Conservation (phyloP, 2,329 filamentous ascomycete genomes). For the Colletotrichum sp. region DNA sequence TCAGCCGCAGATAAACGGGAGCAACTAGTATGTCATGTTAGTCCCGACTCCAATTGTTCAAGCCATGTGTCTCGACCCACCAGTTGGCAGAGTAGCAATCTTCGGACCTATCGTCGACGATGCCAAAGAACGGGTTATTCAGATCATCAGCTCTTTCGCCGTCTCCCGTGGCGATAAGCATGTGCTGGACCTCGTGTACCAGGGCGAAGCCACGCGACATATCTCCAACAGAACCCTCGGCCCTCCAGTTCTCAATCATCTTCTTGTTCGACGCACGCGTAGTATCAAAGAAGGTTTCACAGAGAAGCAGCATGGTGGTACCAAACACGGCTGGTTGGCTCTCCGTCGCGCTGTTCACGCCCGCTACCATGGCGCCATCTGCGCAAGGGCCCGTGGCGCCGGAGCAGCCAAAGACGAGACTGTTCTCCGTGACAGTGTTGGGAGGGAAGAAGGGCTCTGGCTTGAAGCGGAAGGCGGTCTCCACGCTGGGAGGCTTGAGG, state of each 20-base stretch:
- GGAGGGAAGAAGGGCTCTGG: neutral
- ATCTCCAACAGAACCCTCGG: neutral
- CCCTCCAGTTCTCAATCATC: neutral
- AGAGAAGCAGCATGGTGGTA: neutral
- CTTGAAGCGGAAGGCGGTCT: neutral
- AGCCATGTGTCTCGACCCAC: too few species aligned
- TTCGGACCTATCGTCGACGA: neutral
- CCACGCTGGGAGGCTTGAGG: neutral
- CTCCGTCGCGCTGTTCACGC: neutral
- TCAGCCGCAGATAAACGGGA: neutral
- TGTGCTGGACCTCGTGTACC: neutral
- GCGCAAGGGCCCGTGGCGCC: neutral
- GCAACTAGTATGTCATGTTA: accelerated
- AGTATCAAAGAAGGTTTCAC: neutral
- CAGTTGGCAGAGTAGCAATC: neutral
- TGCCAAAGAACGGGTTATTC: neutral
- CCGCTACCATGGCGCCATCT: neutral
- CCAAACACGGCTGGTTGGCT: neutral
- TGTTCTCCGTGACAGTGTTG: neutral
- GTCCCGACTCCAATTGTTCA: too few species aligned
- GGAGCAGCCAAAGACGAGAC: neutral
- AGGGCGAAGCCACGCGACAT: neutral
- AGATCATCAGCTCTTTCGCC: neutral
- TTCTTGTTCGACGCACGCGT: neutral
- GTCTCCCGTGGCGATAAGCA: neutral